phyloP scores from a whole-genome alignment of 768 basidiomycete genomes.

The Aureoboletus auriporus region DNA sequence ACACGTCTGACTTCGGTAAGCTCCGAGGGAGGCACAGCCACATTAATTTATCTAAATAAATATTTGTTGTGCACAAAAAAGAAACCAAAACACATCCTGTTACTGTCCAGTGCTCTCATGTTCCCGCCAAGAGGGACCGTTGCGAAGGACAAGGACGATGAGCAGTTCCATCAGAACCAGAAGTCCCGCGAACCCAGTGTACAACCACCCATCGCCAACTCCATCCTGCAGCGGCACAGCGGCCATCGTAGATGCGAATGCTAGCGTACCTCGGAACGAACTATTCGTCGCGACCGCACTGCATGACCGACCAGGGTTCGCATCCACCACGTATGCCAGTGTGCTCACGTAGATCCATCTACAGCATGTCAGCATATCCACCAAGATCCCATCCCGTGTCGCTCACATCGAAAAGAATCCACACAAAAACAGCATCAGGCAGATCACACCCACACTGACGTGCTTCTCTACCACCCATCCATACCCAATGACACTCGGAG shows the following conservation, averaged over 20 bases:
- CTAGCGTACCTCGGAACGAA: slow-evolving; percentile 64
- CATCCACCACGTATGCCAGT: slow-evolving; percentile 82
- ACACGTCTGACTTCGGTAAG: slow-evolving; percentile 21
- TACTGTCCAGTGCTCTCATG: slow-evolving; percentile 19
- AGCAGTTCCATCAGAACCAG: slow-evolving; percentile 50
- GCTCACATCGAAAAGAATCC: slow-evolving; percentile 76
- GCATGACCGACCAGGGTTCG: slow-evolving; percentile 76
- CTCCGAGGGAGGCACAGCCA: slow-evolving; percentile 20
- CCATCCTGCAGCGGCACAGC: slow-evolving; percentile 72
- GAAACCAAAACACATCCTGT: not conserved
- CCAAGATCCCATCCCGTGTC: not conserved
- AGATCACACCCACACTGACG: slow-evolving; percentile 61
- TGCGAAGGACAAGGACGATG: slow-evolving; percentile 55
- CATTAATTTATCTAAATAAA: slow-evolving; percentile 7
- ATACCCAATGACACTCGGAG: slow-evolving; percentile 60
- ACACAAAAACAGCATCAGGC: slow-evolving; percentile 65
- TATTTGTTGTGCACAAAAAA: not conserved
- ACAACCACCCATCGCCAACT: slow-evolving; percentile 78
- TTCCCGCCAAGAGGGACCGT: slow-evolving; percentile 59
- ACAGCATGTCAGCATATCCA: slow-evolving; percentile 2
- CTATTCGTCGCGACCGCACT: slow-evolving; percentile 76
- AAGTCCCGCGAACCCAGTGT: slow-evolving; percentile 61
- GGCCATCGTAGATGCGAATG: slow-evolving; percentile 66
- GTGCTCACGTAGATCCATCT: slow-evolving; percentile 65
- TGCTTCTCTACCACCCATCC: slow-evolving; percentile 71